Conservation (phyloP, 805 yeast species). For the Kazachstania psychrophila region DNA sequence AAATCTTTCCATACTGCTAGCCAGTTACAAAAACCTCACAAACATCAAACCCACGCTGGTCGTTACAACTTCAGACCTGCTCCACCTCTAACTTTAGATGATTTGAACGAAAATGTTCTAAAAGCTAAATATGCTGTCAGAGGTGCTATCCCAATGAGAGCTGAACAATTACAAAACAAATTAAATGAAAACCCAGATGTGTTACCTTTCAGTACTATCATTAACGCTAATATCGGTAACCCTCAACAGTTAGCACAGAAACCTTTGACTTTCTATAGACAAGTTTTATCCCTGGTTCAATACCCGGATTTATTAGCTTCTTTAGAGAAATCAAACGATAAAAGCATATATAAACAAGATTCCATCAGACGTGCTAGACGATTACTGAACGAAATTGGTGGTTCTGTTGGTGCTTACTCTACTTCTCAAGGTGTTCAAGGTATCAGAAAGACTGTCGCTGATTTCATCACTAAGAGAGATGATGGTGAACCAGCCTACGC, state of each 20-base stretch:
- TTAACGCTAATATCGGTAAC: conserved; percentile 91
- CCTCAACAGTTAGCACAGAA: conserved; percentile 95
- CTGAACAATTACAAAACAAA: conserved; percentile 66
- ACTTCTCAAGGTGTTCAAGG: conserved; percentile 78
- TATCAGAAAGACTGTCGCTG: conserved; percentile 70
- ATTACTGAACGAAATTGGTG: conserved; percentile 49
- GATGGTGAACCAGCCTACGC: conserved; percentile 60
- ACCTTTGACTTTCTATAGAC: conserved; percentile 92
- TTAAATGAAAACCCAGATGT: conserved; percentile 48
- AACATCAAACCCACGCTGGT: neutral
- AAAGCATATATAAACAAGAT: conserved; percentile 45
- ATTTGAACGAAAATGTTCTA: conserved; percentile 64
- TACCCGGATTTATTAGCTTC: conserved; percentile 58
- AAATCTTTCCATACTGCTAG: neutral
- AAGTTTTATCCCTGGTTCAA: conserved; percentile 77
- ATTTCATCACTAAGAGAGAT: conserved; percentile 72
- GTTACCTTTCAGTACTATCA: conserved; percentile 67
- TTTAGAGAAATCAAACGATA: conserved; percentile 10
- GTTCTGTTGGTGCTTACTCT: conserved; percentile 92
- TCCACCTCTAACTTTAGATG: conserved; percentile 34
- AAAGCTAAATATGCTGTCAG: conserved; percentile 94
- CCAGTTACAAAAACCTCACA: neutral
- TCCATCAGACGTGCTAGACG: conserved; percentile 61
- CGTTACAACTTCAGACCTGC: conserved; percentile 24
- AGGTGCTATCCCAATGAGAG: conserved; percentile 87